A percentile compares a stretch with the other conserved stretches of the same genome.
Evolutionary conservation across 257 asterid species (phyloP).

Genomic region (Ocimum tenuiflorum): DNA sequence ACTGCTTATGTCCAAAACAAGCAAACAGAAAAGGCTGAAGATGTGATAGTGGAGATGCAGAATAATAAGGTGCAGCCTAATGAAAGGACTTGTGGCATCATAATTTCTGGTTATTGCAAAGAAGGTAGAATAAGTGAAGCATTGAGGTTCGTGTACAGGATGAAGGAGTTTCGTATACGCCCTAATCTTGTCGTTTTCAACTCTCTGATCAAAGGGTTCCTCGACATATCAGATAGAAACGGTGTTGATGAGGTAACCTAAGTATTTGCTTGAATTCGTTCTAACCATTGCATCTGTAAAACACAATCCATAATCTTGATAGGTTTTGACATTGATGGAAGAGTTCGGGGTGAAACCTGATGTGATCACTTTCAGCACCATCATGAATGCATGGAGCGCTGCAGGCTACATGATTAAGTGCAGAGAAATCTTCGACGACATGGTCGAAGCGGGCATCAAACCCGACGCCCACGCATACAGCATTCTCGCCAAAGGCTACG

Average conservation of each 20-base stretch:
- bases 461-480: conserved; percentile 54
- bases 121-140: conserved; percentile 57
- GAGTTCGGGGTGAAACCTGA: conserved; percentile 52
- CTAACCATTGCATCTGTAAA: not conserved
- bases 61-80: conserved; percentile 46
- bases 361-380: conserved; percentile 60
- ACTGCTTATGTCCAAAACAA: conserved; percentile 46
- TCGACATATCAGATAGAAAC: conserved; percentile 40
- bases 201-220: conserved; percentile 59
- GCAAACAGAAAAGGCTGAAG: conserved; percentile 43
- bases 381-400: conserved; percentile 68
- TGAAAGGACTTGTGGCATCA: conserved; percentile 59
- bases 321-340: conserved; percentile 62
- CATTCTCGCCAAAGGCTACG: conserved; percentile 66
- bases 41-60: conserved; percentile 51
- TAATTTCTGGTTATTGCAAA: conserved; percentile 56
- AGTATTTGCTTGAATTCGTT: not conserved
- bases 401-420: conserved; percentile 64
- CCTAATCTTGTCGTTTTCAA: conserved; percentile 55
- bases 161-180: conserved; percentile 47
- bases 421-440: conserved; percentile 52
- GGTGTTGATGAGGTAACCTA: conserved; percentile 57
- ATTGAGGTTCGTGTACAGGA: conserved; percentile 45
- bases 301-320: not conserved
- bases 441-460: conserved; percentile 50